A percentile compares a stretch with the other conserved stretches of the same genome.
Conservation (phyloP, 805 yeast genomes). For the Brettanomyces custersianus region DNA sequence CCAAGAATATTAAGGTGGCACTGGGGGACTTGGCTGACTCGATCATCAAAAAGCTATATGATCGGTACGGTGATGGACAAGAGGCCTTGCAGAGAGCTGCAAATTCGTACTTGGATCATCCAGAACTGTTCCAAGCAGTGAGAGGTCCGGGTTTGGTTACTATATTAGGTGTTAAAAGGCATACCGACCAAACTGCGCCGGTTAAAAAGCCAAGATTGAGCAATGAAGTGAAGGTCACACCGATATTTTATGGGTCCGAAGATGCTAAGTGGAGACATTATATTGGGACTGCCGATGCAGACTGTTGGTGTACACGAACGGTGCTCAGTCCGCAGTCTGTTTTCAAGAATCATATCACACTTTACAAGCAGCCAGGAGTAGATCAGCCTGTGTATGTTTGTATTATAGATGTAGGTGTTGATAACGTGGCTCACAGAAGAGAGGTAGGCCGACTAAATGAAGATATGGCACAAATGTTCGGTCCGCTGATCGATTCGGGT, state of each 20-base stretch:
- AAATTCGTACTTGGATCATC: slow-evolving; percentile 29
- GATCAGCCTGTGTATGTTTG: slow-evolving; percentile 20
- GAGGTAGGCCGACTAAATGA: slow-evolving; percentile 77
- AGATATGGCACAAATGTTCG: slow-evolving; percentile 53
- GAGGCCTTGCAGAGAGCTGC: slow-evolving; percentile 30
- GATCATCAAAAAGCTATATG: slow-evolving; percentile 16
- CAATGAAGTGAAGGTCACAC: too few species aligned
- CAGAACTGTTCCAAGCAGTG: too few species aligned
- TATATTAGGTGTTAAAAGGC: too few species aligned
- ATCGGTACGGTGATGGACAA: slow-evolving; percentile 17
- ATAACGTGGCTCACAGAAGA: slow-evolving; percentile 20
- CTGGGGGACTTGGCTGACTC: slow-evolving; percentile 24
- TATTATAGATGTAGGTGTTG: slow-evolving; percentile 7
- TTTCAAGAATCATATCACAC: slow-evolving; percentile 23
- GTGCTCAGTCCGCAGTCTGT: slow-evolving; percentile 37
- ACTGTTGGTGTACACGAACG: slow-evolving; percentile 69
- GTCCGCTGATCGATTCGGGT: slow-evolving; percentile 35
- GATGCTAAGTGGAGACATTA: slow-evolving; percentile 23
- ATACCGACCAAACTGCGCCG: too few species aligned
- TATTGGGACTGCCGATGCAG: slow-evolving; percentile 51
- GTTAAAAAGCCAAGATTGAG: too few species aligned
- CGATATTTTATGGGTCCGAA: too few species aligned
- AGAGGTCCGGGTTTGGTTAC: too few species aligned
- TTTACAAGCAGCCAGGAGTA: slow-evolving; percentile 13
- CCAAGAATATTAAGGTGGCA: slow-evolving; percentile 25